Evolutionary conservation across 352 stramenopile genomes (phyloP).

Genomic region (Phytophthora lateralis): DNA sequence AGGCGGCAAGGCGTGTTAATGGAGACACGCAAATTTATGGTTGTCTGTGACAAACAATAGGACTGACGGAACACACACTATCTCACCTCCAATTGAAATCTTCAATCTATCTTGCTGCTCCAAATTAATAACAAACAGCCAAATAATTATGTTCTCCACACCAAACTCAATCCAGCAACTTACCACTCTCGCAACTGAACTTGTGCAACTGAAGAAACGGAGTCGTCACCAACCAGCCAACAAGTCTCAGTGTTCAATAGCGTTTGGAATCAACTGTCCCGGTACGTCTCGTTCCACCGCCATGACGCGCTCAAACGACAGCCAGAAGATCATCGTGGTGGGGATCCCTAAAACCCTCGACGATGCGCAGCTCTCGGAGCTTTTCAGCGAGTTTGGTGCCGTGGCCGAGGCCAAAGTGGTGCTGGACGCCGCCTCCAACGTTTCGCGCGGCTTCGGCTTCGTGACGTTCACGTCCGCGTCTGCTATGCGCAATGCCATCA

Average conservation of each 20-base stretch:
- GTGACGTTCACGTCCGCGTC: conserved; percentile 79
- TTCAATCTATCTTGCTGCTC: too few species aligned
- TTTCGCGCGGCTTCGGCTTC: conserved; percentile 82
- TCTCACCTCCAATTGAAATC: too few species aligned
- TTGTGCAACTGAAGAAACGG: not conserved
- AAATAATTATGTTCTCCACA: too few species aligned
- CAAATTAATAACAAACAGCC: too few species aligned
- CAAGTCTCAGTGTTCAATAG: not conserved
- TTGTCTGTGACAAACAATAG: too few species aligned
- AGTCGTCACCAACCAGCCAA: not conserved
- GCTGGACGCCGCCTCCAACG: conserved; percentile 57
- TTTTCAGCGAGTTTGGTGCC: conserved; percentile 77
- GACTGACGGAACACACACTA: too few species aligned
- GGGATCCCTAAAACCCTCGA: conserved; percentile 80
- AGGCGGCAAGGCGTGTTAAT: not conserved
- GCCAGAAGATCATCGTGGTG: conserved; percentile 87
- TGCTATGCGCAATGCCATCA: conserved; percentile 74
- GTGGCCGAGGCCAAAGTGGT: conserved; percentile 82
- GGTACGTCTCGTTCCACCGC: not conserved
- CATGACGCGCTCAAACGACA: conserved; percentile 75
- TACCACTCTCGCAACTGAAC: too few species aligned
- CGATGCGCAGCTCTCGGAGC: conserved; percentile 62
- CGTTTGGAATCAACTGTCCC: not conserved
- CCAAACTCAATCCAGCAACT: too few species aligned
- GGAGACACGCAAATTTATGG: too few species aligned